Percentiles rank a stretch among this genome's conserved stretches.
phyloP scores from a whole-genome alignment of 1,284 basidiomycete species.

The Cryptococcus sp. region DNA sequence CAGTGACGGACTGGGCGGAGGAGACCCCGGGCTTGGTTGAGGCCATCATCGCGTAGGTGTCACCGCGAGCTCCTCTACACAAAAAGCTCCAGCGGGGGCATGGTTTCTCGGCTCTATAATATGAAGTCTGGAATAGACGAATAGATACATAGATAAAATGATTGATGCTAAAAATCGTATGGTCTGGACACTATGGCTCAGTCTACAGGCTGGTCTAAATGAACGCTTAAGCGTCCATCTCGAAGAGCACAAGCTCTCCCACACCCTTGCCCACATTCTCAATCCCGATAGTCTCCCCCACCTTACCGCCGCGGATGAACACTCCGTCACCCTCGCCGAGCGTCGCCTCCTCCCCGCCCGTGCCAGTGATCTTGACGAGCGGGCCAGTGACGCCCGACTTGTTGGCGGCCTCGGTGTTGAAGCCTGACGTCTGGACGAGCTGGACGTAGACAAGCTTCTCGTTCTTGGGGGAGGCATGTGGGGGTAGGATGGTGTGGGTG shows the following conservation, averaged over 20 bases:
- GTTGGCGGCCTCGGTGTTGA: slow-evolving; percentile 56
- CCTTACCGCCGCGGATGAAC: slow-evolving; percentile 59
- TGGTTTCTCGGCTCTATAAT: too few relatives aligned
- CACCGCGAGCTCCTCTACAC: too few relatives aligned
- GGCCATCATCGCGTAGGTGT: slow-evolving; percentile 11
- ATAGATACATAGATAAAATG: background rate
- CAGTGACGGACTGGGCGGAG: slow-evolving; percentile 12
- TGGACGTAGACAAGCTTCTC: slow-evolving; percentile 51
- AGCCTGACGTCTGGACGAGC: slow-evolving; percentile 67
- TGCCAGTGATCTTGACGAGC: slow-evolving; percentile 29
- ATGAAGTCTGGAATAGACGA: too few relatives aligned
- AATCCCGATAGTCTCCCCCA: slow-evolving; percentile 53
- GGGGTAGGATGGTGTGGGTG: slow-evolving; percentile 57
- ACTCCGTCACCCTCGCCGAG: slow-evolving; percentile 67
- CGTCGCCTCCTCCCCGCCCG: slow-evolving; percentile 52
- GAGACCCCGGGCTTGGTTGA: slow-evolving; percentile 11
- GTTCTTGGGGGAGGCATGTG: background rate
- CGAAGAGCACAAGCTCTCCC: slow-evolving; percentile 71
- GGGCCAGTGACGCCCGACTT: slow-evolving; percentile 22
- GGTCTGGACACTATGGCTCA: slow-evolving; percentile 26
- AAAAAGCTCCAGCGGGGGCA: too few relatives aligned
- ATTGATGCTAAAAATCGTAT: background rate
- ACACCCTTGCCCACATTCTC: slow-evolving; percentile 61
- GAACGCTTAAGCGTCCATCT: slow-evolving; percentile 55
- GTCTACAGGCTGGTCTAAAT: slow-evolving; percentile 57